Base-by-base conservation (phyloP, 2,329 filamentous ascomycete species). In the Alternaria consortialis region DNA sequence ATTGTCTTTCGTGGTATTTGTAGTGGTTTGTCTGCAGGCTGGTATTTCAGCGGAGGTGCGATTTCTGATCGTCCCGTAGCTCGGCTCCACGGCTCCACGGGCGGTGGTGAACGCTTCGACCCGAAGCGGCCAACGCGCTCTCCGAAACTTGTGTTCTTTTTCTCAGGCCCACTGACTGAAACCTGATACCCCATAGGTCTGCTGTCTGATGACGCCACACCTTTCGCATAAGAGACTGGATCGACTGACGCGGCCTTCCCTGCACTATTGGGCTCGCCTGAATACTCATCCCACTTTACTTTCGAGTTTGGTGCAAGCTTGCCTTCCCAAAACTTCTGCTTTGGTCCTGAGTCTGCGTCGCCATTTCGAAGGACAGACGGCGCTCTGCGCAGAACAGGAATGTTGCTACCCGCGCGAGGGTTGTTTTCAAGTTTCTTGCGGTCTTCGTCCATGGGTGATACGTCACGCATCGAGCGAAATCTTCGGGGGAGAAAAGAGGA, bases 11-110 rank as follows among this genome's bases (percentile, higher is more conserved):
- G 62, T 70, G 67, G 67, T 56, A 90, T 80, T 62, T 80, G 84
- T 42, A 90, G 77, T n/a, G 88, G 86, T 58, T 84, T 79, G 13
- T 84, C 85, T 60, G 82, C 80, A 42, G 80, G 80, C 36, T 87
- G 86, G 72, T 92, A 89, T 71, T 82, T 84, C 37, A 92, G 84
- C 4, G 90, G 88, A 44, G 85, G 84, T 34, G 91, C 85, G 57
- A 92, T 83, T 36, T 86, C 82, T 42, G 84, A 84, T 65, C 91
- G 86, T 29, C 91, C 91, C 74, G 88, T 92, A 37, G 88, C 87
- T 17, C 91, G 91, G 69, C 88, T 89, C 91, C 91, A 93, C 58
- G 88, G 81, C 54, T 82, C 79, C 43, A 81, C 78, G 62, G 69
- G 61, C n/a, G 70, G 67, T 15, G 72, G 55, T 23, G 70, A 63